Evolutionary conservation across 2,329 filamentous ascomycete species (phyloP), one percentile per base, ranked within the genome.

Genomic region (Chrysoporthe austroafricana): DNA sequence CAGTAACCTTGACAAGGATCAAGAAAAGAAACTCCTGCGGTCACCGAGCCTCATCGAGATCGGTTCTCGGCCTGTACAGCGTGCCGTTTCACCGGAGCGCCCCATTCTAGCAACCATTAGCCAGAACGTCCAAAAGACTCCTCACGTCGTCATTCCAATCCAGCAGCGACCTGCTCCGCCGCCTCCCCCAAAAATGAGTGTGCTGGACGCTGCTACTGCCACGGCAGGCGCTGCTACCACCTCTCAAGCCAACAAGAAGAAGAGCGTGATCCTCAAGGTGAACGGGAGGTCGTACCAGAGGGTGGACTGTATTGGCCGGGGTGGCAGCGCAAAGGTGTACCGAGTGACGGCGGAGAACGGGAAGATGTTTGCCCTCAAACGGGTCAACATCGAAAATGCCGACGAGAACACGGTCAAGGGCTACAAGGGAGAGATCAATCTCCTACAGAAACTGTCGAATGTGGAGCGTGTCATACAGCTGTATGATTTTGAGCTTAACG

Each of bases 271-370:
- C 67, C 86, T 98, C 68, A 90, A 90, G 59, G 90, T 99, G 70
- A 99, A 99, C 75, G 93, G 93, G 69, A 96, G 96, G 76, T 87
- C 90, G 46, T 99, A 97, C 76, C 96, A 94, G 32, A 87, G 95
- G 59, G 87, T 98, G 70, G 94, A 97, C 77, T 93, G 91, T 72
- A 90, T 99, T 72, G 96, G 96, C 11, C 90, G 94, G 67, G 96
- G 96, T 70, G 96, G 96, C 43, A 97, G 93, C 73, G 94, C 91
- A 62, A 94, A 96, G 75, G 96, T 99, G 1, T 99, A 97, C 78
- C 90, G 94, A 58, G 96, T 99, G 44, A 97, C 97, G 83, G 95
- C 96, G 0, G 96, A 99, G 78, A 98, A 97, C 75, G 94, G 93
- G 75, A 96, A 94, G 77, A 93, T 97, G 79, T 94, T 97, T 79